Evolutionary conservation across 1,284 basidiomycete genomes (phyloP), one percentile per base, ranked within the genome.

Genomic region (Microbotryum lychnidis-dioicae): DNA sequence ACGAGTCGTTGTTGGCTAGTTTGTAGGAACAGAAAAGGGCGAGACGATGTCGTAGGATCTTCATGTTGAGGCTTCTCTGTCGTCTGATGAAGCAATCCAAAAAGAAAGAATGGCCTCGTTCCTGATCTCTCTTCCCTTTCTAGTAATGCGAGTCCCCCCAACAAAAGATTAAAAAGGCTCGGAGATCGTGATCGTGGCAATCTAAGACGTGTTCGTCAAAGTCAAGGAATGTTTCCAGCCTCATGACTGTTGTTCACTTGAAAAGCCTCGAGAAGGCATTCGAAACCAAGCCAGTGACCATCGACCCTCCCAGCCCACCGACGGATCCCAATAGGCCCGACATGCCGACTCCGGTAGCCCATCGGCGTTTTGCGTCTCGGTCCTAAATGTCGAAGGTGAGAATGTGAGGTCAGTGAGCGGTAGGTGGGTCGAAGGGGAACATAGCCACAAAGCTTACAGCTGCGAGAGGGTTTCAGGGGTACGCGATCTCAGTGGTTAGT

Each of bases 271-370:
- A 45, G 27, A 63, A 58, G 16, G 65, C 67, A 9, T 48, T 56
- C 23, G 48, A 46, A 29, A 65, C 67, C 42, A 72, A 18, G 6
- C 68, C 66, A 18, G 63, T 63, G 8, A 71, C 68, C 37, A 72
- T 50, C 2, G 60, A 61, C 1, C 70, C 69, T 12, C 70, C 70
- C 7, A 72, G 29, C 9, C 70, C 70, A 29, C 71, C 71, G 27
- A 72, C 29, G 21, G 58, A 60, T 0, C 69, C 67, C 16, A 71
- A 56, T 63, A 72, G 63, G 29, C 67, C 65, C 14, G 48, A 57
- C 47, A 68, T 68, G 0, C 69, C 69, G 66, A 69, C 69, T 1
- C 70, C 70, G 4, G 64, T 69, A 42, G 71, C 71, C 71, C 71
- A 72, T 23, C 60, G 58, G 18, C 70, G 68, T 64, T 72, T 72